These are phyloP conservation scores for Borovskyia barvae DNA, from an alignment of 208 protist genomes.

Conservation along the genomic window DNA sequence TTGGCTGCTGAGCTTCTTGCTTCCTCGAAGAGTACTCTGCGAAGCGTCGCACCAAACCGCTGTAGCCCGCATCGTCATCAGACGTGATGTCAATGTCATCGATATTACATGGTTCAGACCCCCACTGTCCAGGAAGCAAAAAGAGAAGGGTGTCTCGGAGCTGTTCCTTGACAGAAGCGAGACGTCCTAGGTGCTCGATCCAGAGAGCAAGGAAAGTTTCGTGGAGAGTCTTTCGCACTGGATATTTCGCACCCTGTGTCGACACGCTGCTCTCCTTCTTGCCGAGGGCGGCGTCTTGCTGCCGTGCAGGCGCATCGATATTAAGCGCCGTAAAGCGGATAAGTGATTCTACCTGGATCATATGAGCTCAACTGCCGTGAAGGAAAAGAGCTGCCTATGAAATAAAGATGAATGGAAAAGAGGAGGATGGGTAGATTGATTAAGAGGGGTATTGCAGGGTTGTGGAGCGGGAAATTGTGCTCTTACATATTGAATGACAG, in stretches of 20 bases:
- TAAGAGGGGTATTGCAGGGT: neutral
- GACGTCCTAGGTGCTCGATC: neutral
- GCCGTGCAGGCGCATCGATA: neutral
- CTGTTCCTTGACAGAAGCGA: neutral
- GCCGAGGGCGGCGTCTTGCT: neutral
- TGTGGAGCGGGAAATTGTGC: neutral
- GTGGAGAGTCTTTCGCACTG: neutral
- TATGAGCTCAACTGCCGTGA: too few relatives aligned
- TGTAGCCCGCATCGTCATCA: neutral
- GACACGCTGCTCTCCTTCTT: neutral
- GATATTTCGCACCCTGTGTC: neutral
- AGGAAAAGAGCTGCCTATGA: too few relatives aligned
- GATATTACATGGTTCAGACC: neutral
- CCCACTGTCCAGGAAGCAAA: conserved; percentile 12
- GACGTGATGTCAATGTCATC: neutral
- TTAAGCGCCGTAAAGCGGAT: conserved; percentile 7
- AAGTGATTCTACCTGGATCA: conserved; percentile 10
- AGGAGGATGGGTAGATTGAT: neutral
- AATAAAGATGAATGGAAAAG: too few relatives aligned
- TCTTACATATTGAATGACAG: neutral
- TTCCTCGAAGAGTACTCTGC: neutral
- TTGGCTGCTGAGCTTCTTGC: neutral
- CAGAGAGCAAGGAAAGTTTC: conserved; percentile 5
- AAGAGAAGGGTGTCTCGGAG: conserved; percentile 1
- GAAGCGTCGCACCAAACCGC: neutral